phyloP scores from a whole-genome alignment of 2,329 filamentous ascomycete species.

The Apiospora marii region DNA sequence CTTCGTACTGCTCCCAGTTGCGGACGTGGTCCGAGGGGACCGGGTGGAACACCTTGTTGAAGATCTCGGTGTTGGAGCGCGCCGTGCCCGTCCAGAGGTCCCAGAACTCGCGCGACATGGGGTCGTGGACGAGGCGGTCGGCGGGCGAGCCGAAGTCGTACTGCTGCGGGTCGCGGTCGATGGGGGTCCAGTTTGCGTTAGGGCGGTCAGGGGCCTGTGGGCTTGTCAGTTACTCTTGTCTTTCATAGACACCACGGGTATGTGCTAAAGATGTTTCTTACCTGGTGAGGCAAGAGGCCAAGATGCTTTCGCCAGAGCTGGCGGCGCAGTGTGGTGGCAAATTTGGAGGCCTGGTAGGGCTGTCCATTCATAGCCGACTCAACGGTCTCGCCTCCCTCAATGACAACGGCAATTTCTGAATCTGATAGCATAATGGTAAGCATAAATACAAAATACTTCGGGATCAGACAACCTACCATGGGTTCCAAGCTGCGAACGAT shows the following conservation, averaged over 20 bases:
- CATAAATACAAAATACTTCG: background rate
- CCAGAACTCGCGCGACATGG: constrained; percentile 72
- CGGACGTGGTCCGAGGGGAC: constrained; percentile 74
- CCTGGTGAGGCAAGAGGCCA: constrained; percentile 70
- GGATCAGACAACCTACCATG: constrained; percentile 52
- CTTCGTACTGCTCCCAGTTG: constrained; percentile 77
- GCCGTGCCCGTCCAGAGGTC: constrained; percentile 78
- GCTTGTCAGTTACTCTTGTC: background rate
- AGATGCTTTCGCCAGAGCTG: constrained; percentile 93
- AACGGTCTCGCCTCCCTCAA: constrained; percentile 78
- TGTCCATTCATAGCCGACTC: constrained; percentile 77
- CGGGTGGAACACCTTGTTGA: constrained; percentile 81
- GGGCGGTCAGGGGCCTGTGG: constrained; percentile 69
- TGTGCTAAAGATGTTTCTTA: background rate
- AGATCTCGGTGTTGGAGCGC: constrained; percentile 79
- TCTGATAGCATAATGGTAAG: constrained; percentile 53
- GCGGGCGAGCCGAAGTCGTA: constrained; percentile 75
- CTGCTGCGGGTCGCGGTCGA: constrained; percentile 73
- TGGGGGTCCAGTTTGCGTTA: constrained; percentile 79
- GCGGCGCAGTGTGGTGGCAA: constrained; percentile 82
- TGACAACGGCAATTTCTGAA: constrained; percentile 88
- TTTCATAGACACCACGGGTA: background rate
- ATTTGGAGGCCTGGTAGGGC: constrained; percentile 75
- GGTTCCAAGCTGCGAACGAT: constrained; percentile 82
- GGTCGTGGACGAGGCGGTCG: constrained; percentile 76